A percentile compares a stretch with the other conserved stretches of the same genome.
These are phyloP conservation scores for Letharia lupina DNA, from an alignment of 495 filamentous ascomycete species.

Conservation along the genomic window DNA sequence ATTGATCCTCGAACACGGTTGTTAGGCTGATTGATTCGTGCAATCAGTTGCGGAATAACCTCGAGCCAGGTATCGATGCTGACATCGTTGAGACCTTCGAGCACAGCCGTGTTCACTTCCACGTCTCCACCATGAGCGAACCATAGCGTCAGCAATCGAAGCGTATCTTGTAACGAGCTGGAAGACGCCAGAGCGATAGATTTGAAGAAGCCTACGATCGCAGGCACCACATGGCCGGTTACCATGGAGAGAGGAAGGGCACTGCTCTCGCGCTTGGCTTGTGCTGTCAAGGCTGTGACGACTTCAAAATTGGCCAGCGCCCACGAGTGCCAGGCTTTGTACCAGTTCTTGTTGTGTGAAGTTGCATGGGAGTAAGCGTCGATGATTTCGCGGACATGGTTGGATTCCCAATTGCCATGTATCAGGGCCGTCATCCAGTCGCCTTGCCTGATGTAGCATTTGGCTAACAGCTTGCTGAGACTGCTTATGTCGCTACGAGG, in stretches of 20 bases:
- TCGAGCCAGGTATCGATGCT: constrained; percentile 97
- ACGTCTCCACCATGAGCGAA: constrained; percentile 83
- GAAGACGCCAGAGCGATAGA: constrained; percentile 86
- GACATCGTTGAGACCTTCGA: constrained; percentile 80
- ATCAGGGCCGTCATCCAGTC: constrained; percentile 85
- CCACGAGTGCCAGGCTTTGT: constrained; percentile 99
- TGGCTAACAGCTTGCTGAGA: constrained; percentile 69
- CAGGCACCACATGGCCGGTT: constrained; percentile 84
- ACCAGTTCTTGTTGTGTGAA: constrained; percentile 83
- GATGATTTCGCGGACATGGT: constrained; percentile 66
- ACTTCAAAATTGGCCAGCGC: constrained; percentile 99
- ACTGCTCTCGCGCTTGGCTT: constrained; percentile 49
- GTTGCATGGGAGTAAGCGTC: constrained; percentile 83
- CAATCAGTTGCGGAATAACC: constrained; percentile 95
- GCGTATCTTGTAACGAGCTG: constrained; percentile 90
- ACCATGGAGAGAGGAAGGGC: constrained; percentile 55
- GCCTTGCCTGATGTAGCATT: constrained; percentile 90
- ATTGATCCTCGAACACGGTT: constrained; percentile 75
- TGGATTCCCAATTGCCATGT: constrained; percentile 76
- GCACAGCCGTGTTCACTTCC: constrained; percentile 80
- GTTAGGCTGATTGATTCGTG: constrained; percentile 93
- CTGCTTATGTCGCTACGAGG: constrained; percentile 33
- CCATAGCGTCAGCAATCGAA: constrained; percentile 89
- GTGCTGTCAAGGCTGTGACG: constrained; percentile 64
- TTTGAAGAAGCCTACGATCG: constrained; percentile 88